Conservation (phyloP, 1,284 basidiomycete species). For the Ceratobasidium sp. region DNA sequence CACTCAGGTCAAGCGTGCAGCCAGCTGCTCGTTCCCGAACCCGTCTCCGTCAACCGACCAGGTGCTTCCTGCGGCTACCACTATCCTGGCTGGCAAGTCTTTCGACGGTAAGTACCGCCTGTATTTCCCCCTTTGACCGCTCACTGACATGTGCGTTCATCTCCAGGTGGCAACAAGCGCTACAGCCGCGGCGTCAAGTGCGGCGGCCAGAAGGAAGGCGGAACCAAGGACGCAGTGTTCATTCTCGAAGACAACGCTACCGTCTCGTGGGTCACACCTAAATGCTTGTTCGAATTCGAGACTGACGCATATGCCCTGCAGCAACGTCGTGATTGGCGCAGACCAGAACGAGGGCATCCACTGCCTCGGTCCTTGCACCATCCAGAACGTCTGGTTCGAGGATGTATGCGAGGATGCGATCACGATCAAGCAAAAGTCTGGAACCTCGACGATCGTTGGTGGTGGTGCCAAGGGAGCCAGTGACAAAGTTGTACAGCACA, state of each 20-base stretch:
- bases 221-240: slow-evolving; percentile 15
- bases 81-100: slow-evolving; percentile 3
- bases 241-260: slow-evolving; percentile 50
- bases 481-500: slow-evolving; percentile 34
- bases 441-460: slow-evolving; percentile 17
- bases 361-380: slow-evolving; percentile 18
- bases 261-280: slow-evolving; percentile 35
- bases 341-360: slow-evolving; percentile 24
- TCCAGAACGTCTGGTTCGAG: slow-evolving; percentile 47
- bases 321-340: not conserved
- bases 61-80: no score
- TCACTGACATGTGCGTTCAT: not conserved
- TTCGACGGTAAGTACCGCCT: not conserved
- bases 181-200: slow-evolving; percentile 21
- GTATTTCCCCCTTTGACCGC: not conserved
- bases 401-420: slow-evolving; percentile 55
- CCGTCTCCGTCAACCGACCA: no score
- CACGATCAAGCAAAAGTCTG: slow-evolving; percentile 29
- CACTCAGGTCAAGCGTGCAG: slow-evolving; percentile 22
- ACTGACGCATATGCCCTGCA: no score
- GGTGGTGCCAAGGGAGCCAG: slow-evolving; percentile 12
- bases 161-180: slow-evolving; percentile 16
- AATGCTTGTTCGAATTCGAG: no score
- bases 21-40: slow-evolving; percentile 49
- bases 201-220: slow-evolving; percentile 8